Conservation (phyloP, 2,329 filamentous ascomycete species). For the Fusarium xylarioides region DNA sequence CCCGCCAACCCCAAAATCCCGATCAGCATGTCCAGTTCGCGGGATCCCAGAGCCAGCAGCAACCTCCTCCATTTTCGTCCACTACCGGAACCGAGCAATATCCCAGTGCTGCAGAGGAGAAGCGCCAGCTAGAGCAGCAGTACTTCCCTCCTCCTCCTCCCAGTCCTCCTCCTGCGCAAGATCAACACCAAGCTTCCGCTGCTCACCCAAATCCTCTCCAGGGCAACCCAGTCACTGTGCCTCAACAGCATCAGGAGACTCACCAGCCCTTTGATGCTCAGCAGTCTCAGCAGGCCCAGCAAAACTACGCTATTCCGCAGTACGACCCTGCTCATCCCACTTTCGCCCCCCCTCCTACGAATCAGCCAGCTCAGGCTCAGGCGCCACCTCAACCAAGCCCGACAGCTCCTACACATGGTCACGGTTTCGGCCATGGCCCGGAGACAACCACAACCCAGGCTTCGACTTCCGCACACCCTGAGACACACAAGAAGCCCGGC, state of each 20-base stretch:
- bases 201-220: conserved; percentile 35
- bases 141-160: conserved; percentile 43
- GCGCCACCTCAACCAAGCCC: background rate
- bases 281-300: conserved; percentile 15
- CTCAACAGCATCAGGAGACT: conserved; percentile 12
- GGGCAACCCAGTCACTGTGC: conserved; percentile 24
- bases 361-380: conserved; percentile 4
- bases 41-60: background rate
- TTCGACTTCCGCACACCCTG: conserved; percentile 14
- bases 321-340: conserved; percentile 45
- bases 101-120: conserved; percentile 13
- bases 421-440: background rate
- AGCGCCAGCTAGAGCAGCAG: conserved; percentile 29
- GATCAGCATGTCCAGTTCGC: background rate
- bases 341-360: conserved; percentile 43
- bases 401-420: background rate
- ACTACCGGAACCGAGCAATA: conserved; percentile 1
- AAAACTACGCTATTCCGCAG: conserved; percentile 43
- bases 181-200: conserved; percentile 26
- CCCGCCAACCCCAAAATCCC: background rate
- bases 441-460: conserved; percentile 6
- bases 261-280: background rate
- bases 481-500: conserved; percentile 38
- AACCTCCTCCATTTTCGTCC: conserved; percentile 17
- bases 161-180: conserved; percentile 34